Evolutionary conservation across 2,329 filamentous ascomycete genomes (phyloP).

Genomic region (Ceratocystis huliohia): DNA sequence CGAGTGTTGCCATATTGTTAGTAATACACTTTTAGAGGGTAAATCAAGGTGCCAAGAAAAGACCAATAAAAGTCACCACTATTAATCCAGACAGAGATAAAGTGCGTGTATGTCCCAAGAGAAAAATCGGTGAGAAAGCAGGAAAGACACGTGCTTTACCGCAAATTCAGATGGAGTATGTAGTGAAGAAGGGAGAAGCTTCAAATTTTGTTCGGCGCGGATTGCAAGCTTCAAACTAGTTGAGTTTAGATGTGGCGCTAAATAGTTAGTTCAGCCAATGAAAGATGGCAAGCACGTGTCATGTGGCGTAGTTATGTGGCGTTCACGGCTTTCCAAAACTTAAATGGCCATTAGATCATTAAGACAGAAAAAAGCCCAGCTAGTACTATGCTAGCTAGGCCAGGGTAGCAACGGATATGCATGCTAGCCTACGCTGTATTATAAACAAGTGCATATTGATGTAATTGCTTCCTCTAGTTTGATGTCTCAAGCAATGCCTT

Average conservation of each 20-base stretch:
- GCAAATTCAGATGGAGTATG: neutral
- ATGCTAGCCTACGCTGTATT: neutral
- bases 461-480: slow-evolving; percentile 30
- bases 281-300: neutral
- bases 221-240: slow-evolving; percentile 6
- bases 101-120: neutral
- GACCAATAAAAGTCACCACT: neutral
- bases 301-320: neutral
- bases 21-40: neutral
- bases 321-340: neutral
- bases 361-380: too few relatives aligned
- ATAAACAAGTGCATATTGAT: neutral
- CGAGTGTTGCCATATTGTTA: slow-evolving; percentile 38
- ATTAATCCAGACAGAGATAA: neutral
- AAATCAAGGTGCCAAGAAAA: neutral
- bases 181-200: neutral
- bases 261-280: neutral
- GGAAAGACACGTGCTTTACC: neutral
- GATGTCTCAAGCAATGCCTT: slow-evolving; percentile 33
- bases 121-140: neutral
- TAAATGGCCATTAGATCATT: slow-evolving; percentile 2
- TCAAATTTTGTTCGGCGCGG: slow-evolving; percentile 8
- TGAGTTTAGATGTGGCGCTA: slow-evolving; percentile 9
- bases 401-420: neutral
- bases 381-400: neutral